Evolutionary conservation across 2,329 filamentous ascomycete species (phyloP).

Genomic region (Epichloe bromicola): DNA sequence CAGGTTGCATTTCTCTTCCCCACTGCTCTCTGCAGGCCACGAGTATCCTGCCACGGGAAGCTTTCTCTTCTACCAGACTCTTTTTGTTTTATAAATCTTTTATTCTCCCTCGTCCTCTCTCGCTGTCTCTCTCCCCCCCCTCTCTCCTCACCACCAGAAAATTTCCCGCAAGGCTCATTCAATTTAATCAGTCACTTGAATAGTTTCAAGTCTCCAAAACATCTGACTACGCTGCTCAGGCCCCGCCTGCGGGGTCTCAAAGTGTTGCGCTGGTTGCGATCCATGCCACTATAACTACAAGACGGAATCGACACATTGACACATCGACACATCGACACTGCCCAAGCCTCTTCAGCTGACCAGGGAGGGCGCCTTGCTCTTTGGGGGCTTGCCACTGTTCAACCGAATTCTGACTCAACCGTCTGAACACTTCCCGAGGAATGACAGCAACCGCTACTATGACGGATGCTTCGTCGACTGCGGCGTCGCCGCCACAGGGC

Average conservation of each 20-base stretch:
- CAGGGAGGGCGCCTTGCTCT: neutral
- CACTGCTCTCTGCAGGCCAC: constrained; percentile 1
- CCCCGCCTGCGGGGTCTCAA: constrained; percentile 6
- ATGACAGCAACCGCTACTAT: constrained; percentile 36
- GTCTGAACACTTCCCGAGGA: constrained; percentile 8
- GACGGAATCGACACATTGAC: neutral
- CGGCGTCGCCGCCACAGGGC: constrained; percentile 37
- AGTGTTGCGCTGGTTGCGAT: constrained; percentile 2
- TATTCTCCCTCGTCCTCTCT: neutral
- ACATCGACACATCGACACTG: neutral
- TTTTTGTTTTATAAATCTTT: too few species aligned
- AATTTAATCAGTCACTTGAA: neutral
- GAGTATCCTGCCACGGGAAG: neutral
- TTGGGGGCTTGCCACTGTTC: neutral
- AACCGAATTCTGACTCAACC: neutral
- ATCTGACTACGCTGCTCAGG: neutral
- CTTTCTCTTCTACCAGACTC: neutral
- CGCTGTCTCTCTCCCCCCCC: neutral
- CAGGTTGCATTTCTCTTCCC: neutral
- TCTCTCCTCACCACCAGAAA: neutral
- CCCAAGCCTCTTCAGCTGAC: neutral
- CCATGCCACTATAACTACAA: neutral
- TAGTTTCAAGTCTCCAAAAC: neutral
- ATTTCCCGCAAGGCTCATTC: neutral
- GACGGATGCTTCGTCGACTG: constrained; percentile 42